Evolutionary conservation across 345 rosid genomes (phyloP), one percentile per base, ranked within the genome.

Genomic region (Rhizophora apiculata): DNA sequence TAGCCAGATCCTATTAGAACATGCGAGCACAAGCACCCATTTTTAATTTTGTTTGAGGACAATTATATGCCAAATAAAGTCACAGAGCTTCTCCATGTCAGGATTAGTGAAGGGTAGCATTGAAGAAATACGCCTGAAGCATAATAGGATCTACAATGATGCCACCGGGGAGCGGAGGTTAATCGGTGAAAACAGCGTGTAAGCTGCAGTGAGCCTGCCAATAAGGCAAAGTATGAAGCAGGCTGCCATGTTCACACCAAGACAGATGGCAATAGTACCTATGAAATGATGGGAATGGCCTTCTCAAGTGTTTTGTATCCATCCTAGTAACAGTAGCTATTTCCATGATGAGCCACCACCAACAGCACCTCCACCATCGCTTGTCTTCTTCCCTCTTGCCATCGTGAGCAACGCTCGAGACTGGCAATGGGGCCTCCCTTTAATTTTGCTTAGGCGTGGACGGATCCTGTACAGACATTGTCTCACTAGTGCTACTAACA

Each of bases 111-210:
- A 16, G 24, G 60, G 29, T 15, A 56, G 31, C 60, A 4, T 24
- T 56, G 60, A 56, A 56, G 60, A 56, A 56, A 24, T 24, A 56
- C 60, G 10, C 60, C 60, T 24, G 60, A 56, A 22, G 31, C 60
- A 56, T 24, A 43, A 15, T 13, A 56, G 60, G 60, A 27, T 56
- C 60, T 31, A 24, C 30, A 11, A 21, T 24, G 60, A 24, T 56
- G 60, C 60, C 60, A 9, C 24, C 30, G 16, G 16, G 16, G 16
- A 56, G 37, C 37, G 37, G 37, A 34, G 37, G 37, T 1, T 34
- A 43, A 56, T 56, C 22, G 31, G 60, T 56, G 60, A 56, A 43
- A 56, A 24, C 60, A 15, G 19, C 13, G 29, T 10, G 60, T 4
- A 55, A 55, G 27, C 3, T 16, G 5, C 56, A 53, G 56, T 53